Evolutionary conservation across 148 eudicot species (phyloP), one percentile per base, ranked within the genome.

Genomic region (Chenopodium quinoa): DNA sequence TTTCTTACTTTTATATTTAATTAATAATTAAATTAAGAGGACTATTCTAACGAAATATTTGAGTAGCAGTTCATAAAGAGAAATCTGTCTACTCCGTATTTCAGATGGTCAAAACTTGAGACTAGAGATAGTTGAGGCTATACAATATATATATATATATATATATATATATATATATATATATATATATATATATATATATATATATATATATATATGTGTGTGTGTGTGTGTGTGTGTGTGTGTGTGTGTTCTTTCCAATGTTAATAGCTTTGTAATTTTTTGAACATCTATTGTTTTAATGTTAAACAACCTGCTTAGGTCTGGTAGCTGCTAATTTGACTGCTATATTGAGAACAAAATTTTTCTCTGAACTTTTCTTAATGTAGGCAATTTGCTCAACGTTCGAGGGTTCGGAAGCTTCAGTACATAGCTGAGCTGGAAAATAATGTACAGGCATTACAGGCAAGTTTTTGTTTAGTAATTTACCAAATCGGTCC

Each of bases 371-470:
- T 76, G 37, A 69, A 75, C 78, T 76, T 66, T 81, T 47, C 82
- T 25, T 79, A 32, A 11, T 90, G 77, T 91, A 95, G 99, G 91
- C 97, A 95, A 87, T 95, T 92, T 88, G 99, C 99, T 81, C 99
- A 95, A 82, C 93, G 99, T 73, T 95, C 99, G 50, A 90, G 99
- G 54, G 99, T 95, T 77, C 85, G 98, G 71, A 95, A 95, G 84
- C 97, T 95, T 81, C 99, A 95, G 86, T 93, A 95, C 90, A 95
- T 95, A 72, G 94, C 99, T 80, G 99, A 95, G 85, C 89, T 95
- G 81, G 99, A 95, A 86, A 91, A 91, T 83, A 91, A 88, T 75
- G 97, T 95, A 67, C 99, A 95, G 85, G 90, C 93, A 75, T 82
- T 95, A 56, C 97, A 95, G 93, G 99, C 84, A 89, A 82, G 89